Evolutionary conservation across 352 stramenopile species (phyloP), one percentile per base, ranked within the genome.

Genomic region (Peronospora belbahrii): DNA sequence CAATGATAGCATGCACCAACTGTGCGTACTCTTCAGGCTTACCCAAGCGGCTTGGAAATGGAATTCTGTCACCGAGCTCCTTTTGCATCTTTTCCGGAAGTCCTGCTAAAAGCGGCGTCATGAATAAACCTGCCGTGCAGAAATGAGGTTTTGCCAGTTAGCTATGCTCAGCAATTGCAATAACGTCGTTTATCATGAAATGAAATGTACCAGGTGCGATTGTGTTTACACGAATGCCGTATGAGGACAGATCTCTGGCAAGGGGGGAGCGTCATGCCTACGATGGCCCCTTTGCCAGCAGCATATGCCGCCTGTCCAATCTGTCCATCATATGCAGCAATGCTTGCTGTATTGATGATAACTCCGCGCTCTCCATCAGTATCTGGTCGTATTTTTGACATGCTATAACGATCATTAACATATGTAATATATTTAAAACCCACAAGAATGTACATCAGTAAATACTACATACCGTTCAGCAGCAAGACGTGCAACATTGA

Each of bases 291-390:
- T 69, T 99, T 99, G 59, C 83, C 97, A 8, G 96, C 87, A 34
- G 95, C 82, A 65, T 99, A 99, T 6, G 96, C 96, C 17, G 83
- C 90, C 75, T 99, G 96, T 2, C 95, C 96, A 38, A 97, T 88
- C 71, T 98, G 93, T 27, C 97, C 97, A 15, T 99, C 96, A 62
- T 96, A 98, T 0, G 95, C 97, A 36, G 97, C 96, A 41, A 99
- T 97, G 58, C 85, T 97, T 9, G 96, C 95, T 8, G 96, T 99
- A 72, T 98, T 98, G 55, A 99, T 97, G 50, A 99, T 98, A 38
- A 98, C 85, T 13, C 96, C 96, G 19, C 94, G 77, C 42, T 97
- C 75, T 6, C 89, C 91, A 48, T 93, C 80, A 52, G 68, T 44
- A 39, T 82, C 63, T 4, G 70, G 62, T 41, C 59, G 47, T 10